These are phyloP conservation scores for Coccomyxa subellipsoidea DNA, from an alignment of 163 green algal genomes.

Conservation along the genomic window DNA sequence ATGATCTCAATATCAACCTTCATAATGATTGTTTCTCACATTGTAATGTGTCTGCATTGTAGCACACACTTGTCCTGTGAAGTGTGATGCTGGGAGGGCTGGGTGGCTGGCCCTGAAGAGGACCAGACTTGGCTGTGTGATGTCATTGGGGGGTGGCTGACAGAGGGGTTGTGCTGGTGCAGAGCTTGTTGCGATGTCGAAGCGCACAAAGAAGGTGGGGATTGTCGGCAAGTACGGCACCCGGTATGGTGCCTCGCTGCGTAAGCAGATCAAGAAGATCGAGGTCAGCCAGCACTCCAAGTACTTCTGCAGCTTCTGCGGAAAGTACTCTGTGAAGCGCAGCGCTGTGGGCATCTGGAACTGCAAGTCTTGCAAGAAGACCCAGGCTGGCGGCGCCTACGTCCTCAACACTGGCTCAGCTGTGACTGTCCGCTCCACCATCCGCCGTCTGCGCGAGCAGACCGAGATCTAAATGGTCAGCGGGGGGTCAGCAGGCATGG, in stretches of 20 bases:
- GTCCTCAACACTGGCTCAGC: slow-evolving; percentile 85
- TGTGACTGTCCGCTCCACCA: slow-evolving; percentile 94
- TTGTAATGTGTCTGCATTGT: no score
- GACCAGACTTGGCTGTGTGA: no score
- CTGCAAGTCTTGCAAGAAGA: slow-evolving; percentile 95
- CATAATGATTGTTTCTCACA: no score
- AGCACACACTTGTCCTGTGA: no score
- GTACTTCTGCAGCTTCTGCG: slow-evolving; percentile 99
- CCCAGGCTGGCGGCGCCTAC: slow-evolving; percentile 92
- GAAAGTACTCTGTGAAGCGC: slow-evolving; percentile 95
- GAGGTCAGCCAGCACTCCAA: slow-evolving; percentile 99
- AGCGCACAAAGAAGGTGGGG: slow-evolving; percentile 99
- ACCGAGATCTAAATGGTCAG: slow-evolving; percentile 64
- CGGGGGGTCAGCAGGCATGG: background rate
- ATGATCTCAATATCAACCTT: no score
- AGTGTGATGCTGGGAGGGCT: no score
- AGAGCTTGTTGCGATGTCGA: slow-evolving; percentile 56
- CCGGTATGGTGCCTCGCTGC: slow-evolving; percentile 93
- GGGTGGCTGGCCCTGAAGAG: no score
- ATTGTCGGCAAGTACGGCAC: slow-evolving; percentile 99
- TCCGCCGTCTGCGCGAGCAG: slow-evolving; percentile 93
- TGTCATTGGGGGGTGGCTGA: no score
- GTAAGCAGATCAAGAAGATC: slow-evolving; percentile 99
- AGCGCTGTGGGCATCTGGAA: slow-evolving; percentile 96
- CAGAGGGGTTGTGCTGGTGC: slow-evolving; percentile 2